phyloP scores from a whole-genome alignment of 495 filamentous ascomycete genomes.

The Pyrenula massariospora region DNA sequence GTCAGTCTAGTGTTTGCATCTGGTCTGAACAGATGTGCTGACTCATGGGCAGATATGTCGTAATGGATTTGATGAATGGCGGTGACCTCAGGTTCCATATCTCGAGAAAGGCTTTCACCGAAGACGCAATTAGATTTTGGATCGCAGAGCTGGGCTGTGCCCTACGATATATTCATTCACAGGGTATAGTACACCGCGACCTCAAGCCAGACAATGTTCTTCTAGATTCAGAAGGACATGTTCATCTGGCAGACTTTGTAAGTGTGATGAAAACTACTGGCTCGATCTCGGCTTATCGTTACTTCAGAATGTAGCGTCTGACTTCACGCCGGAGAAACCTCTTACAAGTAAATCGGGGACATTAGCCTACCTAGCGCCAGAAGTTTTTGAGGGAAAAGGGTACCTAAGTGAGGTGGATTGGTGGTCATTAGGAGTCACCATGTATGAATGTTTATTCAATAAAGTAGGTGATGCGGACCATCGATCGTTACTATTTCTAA shows the following conservation, averaged over 20 bases:
- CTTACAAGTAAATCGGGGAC: constrained; percentile 95
- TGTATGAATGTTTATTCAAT: constrained; percentile 99
- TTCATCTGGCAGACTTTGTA: constrained; percentile 97
- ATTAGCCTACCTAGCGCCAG: constrained; percentile 87
- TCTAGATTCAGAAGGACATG: constrained; percentile 86
- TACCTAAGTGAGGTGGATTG: constrained; percentile 87
- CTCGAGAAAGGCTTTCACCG: constrained; percentile 93
- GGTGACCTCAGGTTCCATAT: constrained; percentile 97
- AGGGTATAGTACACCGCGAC: constrained; percentile 92
- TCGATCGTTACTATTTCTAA: constrained; percentile 14
- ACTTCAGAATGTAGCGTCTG: constrained; percentile 87
- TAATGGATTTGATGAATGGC: constrained; percentile 97
- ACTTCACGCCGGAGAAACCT: constrained; percentile 69
- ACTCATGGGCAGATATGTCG: constrained; percentile 63
- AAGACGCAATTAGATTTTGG: constrained; percentile 95
- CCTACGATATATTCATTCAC: constrained; percentile 77
- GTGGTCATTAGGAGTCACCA: constrained; percentile 95
- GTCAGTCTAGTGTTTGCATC: constrained; percentile 38
- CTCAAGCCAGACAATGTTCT: constrained; percentile 96
- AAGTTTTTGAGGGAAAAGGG: constrained; percentile 82
- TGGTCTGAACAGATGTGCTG: constrained; percentile 6
- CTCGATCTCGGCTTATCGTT: not conserved
- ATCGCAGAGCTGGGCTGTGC: constrained; percentile 90
- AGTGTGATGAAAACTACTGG: constrained; percentile 21
- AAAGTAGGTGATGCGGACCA: constrained; percentile 48